Percentiles rank a stretch among this genome's conserved stretches.
phyloP scores from a whole-genome alignment of 208 protist genomes.

The Acanthamoeba culbertsoni region DNA sequence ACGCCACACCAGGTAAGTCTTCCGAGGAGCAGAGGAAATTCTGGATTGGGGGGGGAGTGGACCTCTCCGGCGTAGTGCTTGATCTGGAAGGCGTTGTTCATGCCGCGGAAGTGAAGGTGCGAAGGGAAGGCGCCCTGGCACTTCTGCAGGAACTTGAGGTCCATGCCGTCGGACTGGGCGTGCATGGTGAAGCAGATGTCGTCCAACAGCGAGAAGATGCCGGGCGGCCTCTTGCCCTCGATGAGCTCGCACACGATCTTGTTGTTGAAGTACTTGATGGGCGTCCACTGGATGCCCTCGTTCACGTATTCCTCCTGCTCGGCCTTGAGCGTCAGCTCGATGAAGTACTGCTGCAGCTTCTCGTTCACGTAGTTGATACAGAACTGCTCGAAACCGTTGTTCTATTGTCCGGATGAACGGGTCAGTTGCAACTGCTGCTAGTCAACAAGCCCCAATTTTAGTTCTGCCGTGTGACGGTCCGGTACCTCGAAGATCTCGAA shows the following conservation, averaged over 20 bases:
- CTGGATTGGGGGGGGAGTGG: background rate
- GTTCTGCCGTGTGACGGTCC: background rate
- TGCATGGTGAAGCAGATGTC: conserved; percentile 94
- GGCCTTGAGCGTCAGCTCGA: conserved; percentile 87
- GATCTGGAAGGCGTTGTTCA: conserved; percentile 75
- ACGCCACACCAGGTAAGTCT: background rate
- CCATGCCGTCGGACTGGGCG: conserved; percentile 47
- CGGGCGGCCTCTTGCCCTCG: conserved; percentile 89
- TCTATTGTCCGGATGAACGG: conserved; percentile 56
- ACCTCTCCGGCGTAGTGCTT: conserved; percentile 86
- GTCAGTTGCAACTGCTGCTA: background rate
- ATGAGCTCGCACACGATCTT: conserved; percentile 93
- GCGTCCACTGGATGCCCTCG: conserved; percentile 94
- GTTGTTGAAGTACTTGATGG: conserved; percentile 97
- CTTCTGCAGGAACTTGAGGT: conserved; percentile 56
- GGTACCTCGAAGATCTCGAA: conserved; percentile 93
- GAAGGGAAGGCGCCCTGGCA: conserved; percentile 43
- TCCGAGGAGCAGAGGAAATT: background rate
- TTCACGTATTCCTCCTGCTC: conserved; percentile 96
- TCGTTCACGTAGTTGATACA: conserved; percentile 99
- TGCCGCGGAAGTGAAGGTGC: conserved; percentile 63
- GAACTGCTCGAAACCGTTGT: conserved; percentile 97
- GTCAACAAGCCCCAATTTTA: background rate
- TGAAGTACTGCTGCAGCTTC: conserved; percentile 97
- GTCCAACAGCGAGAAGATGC: conserved; percentile 94